Base-by-base conservation (phyloP, 2,329 filamentous ascomycete genomes). In the Thelonectria discophora region DNA sequence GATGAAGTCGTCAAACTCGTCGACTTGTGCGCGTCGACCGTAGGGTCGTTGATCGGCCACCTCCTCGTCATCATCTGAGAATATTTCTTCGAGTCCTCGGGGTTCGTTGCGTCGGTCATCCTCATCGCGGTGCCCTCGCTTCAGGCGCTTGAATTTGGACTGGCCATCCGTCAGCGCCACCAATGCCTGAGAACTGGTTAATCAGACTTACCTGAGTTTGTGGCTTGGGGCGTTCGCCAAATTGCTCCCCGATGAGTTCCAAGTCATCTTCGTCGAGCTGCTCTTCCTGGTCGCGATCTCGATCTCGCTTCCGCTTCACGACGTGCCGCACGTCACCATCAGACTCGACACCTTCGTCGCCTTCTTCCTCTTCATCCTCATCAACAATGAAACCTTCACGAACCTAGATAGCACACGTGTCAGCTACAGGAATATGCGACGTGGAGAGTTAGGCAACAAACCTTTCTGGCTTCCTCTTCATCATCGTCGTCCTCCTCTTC, bases 331-430 rank as follows among this genome's bases (percentile, higher is more conserved):
- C 82, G 48, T 85, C 82, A 49, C 77, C 82, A 59, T 85, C 81
- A 27, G 79, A 80, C 37, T 87, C 86, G 69, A 85, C 86, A 54
- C 84, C 89, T 54, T 90, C 86, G 32, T 88, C 88, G 50, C 89
- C 86, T 47, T 47, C 45, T 62, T 92, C 90, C 57, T 93, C 90
- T 69, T 93, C 90, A 64, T 94, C 93, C 73, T 97, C 94, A 72
- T 97, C 93, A 65, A 97, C 93, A 68, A 99, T 97, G 79, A 98
- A 99, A 24, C 94, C 94, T 81, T 97, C 93, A 54, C 91, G 91
- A 67, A 97, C 86, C 93, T 97, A 72, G 21, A 11, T 11, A 32
- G 39, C 5, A 43, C 68, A 65, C 66, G 62, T 40, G 60, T 68
- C 24, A 70, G 53, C 12, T 15, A 47, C 24, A 37, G 1, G 17